phyloP scores from a whole-genome alignment of 2,329 filamentous ascomycete genomes.

The Cytospora schulzeri region DNA sequence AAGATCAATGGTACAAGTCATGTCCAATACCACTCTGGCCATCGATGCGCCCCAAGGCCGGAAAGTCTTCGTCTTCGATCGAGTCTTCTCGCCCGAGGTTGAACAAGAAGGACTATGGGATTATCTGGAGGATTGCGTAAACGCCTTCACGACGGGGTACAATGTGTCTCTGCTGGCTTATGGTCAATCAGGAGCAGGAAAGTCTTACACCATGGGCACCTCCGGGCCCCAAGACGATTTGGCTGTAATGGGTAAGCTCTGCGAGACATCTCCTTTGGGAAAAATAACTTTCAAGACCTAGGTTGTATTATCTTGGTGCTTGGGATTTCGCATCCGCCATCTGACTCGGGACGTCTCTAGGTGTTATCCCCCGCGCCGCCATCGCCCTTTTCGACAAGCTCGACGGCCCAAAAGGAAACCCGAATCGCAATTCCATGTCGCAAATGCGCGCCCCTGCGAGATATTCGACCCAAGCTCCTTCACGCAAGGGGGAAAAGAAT shows the following conservation, averaged over 20 bases:
- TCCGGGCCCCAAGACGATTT: slow-evolving; percentile 76
- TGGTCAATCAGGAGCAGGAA: slow-evolving; percentile 94
- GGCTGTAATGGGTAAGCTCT: slow-evolving; percentile 73
- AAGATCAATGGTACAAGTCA: slow-evolving; percentile 87
- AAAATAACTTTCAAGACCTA: background rate
- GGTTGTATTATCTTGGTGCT: background rate
- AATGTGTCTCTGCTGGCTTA: slow-evolving; percentile 98
- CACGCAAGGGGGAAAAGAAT: slow-evolving; percentile 64
- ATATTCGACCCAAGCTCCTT: slow-evolving; percentile 63
- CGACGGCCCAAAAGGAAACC: slow-evolving; percentile 53
- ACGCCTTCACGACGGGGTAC: slow-evolving; percentile 91
- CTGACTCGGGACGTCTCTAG: slow-evolving; percentile 47
- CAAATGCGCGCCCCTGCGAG: slow-evolving; percentile 79
- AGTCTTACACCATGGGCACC: slow-evolving; percentile 99
- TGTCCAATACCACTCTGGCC: slow-evolving; percentile 78
- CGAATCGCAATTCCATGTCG: slow-evolving; percentile 67
- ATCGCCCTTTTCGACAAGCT: slow-evolving; percentile 86
- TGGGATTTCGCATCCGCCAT: slow-evolving; percentile 2
- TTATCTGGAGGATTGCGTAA: slow-evolving; percentile 87
- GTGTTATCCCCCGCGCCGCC: slow-evolving; percentile 93
- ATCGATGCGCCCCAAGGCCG: slow-evolving; percentile 91
- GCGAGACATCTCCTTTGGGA: background rate
- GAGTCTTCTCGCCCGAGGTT: slow-evolving; percentile 83
- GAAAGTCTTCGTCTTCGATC: slow-evolving; percentile 95
- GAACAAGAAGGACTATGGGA: slow-evolving; percentile 92